Evolutionary conservation across 176 grass and related monocot species (phyloP), one percentile per base, ranked within the genome.

Genomic region (Secale cereale): DNA sequence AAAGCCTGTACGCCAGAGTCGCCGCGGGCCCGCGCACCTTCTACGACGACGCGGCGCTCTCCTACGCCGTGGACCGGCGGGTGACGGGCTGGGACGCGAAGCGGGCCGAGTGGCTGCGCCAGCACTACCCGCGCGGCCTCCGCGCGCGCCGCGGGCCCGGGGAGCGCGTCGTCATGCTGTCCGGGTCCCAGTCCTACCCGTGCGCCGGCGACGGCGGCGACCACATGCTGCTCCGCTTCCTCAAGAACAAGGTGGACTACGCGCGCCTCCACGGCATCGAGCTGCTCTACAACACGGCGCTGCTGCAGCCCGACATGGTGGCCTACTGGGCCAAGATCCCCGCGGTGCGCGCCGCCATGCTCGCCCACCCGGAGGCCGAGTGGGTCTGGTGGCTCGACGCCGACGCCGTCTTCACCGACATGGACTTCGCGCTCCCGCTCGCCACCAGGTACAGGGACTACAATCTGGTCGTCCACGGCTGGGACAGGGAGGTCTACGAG

Each of bases 181-280:
- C 79, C 3, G 95, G 95, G 0, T 94, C 95, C n/a, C 92, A 94
- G 82, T 79, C 95, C 4, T 28, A 29, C 26, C 87, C 92, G 0
- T 98, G 95, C 87, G 23, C 7, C 20, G 88, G 88, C 30, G 23
- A 59, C 0, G 82, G 77, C 3, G 92, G 95, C 2, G 95, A 97
- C 85, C 82, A 97, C 79, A 65, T 88, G 19, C 85, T 94, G 1
- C 82, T 94, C 0, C 85, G 91, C 4, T 88, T 92, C 50, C 87
- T 98, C 74, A 95, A 98, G 88, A 98, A 98, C 85, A 98, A 98
- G 83, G 22, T 91, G 12, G 95, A 98, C 77, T 98, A 98, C 87
- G 93, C 89, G 85, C 92, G 93, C 7, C 84, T 93, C 73, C 91
- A 95, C 57, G 81, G 80, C 4, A 31, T 98, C 10, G 77, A 95